Conservation (phyloP, 176 grass and related monocot genomes). For the Hyparrhenia diplandra region DNA sequence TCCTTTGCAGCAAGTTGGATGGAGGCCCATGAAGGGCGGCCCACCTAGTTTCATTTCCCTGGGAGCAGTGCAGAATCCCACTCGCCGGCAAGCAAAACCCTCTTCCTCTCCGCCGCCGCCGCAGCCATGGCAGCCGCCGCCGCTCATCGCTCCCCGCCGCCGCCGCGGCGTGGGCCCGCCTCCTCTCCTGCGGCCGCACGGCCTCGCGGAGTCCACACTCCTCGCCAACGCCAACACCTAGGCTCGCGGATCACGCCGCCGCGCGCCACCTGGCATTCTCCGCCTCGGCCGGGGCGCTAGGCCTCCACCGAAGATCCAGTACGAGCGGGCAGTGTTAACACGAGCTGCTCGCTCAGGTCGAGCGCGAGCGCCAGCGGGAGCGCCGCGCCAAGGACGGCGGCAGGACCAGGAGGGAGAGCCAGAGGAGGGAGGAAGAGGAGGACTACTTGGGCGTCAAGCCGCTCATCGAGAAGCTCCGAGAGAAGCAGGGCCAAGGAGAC, state of each 20-base stretch:
- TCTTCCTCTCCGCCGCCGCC: not conserved
- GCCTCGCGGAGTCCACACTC: not conserved
- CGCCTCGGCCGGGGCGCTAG: not conserved
- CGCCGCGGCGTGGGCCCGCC: slow-evolving; percentile 46
- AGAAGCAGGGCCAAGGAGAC: slow-evolving; percentile 38
- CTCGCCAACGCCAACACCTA: not conserved
- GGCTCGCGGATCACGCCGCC: slow-evolving; percentile 17
- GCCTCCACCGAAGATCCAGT: not conserved
- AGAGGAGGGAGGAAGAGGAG: slow-evolving; percentile 28
- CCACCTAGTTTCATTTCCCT: too few relatives aligned
- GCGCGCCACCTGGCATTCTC: slow-evolving; percentile 45
- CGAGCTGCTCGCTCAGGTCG: slow-evolving; percentile 59
- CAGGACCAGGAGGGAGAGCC: not conserved
- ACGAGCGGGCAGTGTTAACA: slow-evolving; percentile 30
- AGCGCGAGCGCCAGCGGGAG: slow-evolving; percentile 56
- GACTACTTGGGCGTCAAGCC: slow-evolving; percentile 74
- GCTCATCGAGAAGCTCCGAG: slow-evolving; percentile 74
- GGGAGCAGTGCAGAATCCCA: not conserved
- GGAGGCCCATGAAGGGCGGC: too few relatives aligned
- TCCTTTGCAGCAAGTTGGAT: too few relatives aligned
- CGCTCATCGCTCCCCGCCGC: slow-evolving; percentile 39
- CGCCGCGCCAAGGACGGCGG: too few relatives aligned
- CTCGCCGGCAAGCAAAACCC: slow-evolving; percentile 4
- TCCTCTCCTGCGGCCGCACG: slow-evolving; percentile 38
- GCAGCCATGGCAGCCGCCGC: slow-evolving; percentile 57